These are phyloP conservation scores for Arthrobotrys entomopaga DNA, from an alignment of 2,329 filamentous ascomycete genomes.

Conservation along the genomic window DNA sequence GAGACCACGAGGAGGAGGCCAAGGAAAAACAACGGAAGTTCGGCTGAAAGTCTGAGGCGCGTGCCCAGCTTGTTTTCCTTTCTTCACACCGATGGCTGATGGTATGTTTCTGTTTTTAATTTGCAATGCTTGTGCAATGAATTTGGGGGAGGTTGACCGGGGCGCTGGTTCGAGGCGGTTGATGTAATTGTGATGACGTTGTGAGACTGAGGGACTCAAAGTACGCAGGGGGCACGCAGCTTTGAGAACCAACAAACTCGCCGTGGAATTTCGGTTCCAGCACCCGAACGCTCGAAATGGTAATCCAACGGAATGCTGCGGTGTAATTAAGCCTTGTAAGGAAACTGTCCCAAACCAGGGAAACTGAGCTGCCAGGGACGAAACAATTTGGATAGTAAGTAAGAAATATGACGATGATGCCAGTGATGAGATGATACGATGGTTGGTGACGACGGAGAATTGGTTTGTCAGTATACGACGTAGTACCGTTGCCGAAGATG, in stretches of 20 bases:
- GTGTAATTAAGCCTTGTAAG: constrained; percentile 30
- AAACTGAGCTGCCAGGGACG: background rate
- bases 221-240: constrained; percentile 33
- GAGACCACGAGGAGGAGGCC: no score
- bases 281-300: constrained; percentile 31
- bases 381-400: background rate
- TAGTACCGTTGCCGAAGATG: background rate
- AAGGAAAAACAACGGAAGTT: constrained; percentile 3
- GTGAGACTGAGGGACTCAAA: constrained; percentile 1
- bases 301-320: constrained; percentile 15
- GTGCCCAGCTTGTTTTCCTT: background rate
- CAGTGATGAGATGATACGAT: no score
- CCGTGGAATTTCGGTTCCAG: constrained; percentile 28
- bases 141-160: background rate
- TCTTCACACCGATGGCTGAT: background rate
- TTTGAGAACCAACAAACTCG: constrained; percentile 25
- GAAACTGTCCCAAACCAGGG: constrained; percentile 1
- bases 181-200: constrained; percentile 43
- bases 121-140: background rate
- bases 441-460: background rate
- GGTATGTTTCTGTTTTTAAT: background rate
- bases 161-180: constrained; percentile 40
- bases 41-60: constrained; percentile 12
- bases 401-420: background rate
- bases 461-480: background rate